Evolutionary conservation across 768 basidiomycete species (phyloP), one percentile per base, ranked within the genome.

Genomic region (Suillus paluster): DNA sequence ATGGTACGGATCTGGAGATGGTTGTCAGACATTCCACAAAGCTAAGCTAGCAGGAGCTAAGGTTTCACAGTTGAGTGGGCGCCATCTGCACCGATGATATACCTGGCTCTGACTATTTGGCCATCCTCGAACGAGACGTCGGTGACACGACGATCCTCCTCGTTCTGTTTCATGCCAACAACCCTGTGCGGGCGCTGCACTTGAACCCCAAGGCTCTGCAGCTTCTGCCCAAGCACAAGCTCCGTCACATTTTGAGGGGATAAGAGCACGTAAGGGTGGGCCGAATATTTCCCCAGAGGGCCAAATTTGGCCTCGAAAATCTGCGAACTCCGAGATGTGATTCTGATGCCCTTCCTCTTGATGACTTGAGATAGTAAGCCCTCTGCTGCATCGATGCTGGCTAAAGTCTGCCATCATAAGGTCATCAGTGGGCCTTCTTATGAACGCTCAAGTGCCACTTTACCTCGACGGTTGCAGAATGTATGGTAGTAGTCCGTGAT

Each of bases 11-110:
- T 67, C 84, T 86, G 58, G 3, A 52, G 17, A 30, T 14, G 19
- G 11, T 33, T 11, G 11, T 52, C 11, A 33, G 11, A 52, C 44
- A 34, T 57, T 17, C 12, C 30, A 17, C 30, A 41, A 58, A 63
- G 33, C 11, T 54, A 49, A 44, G 9, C 27, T 14, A 30, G 52
- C 7, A 5, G 9, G 44, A 17, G 25, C 58, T n/a, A n/a, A n/a
- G 11, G 10, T 66, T 75, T 53, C 64, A 84, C 84, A 33, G 66
- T 64, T 0, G 84, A 86, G 59, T 69, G 76, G 3, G 81, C 71
- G 3, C 84, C 84, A 65, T 86, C 84, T 5, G 84, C 83, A 25
- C 81, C 84, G 41, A 85, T 67, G 5, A 85, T 78, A 66, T 82
- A 84, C 38, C 75, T 77, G 14, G 84, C 69, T 5, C 68, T 75